Evolutionary conservation across 2,329 filamentous ascomycete genomes (phyloP).

Genomic region (Didymella segeticola): DNA sequence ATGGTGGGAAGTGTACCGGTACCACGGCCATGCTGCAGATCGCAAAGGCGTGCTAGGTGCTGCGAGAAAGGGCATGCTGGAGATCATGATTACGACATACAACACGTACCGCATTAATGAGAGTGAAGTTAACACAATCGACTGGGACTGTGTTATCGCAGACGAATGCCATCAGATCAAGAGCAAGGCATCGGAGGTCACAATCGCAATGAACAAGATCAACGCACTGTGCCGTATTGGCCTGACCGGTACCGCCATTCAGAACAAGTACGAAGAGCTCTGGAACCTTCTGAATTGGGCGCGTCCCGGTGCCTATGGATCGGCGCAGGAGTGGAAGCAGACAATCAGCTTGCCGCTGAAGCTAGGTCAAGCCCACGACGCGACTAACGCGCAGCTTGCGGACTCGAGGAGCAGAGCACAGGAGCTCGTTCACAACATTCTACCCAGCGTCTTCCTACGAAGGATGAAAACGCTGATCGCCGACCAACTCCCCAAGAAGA

Average conservation of each 20-base stretch:
- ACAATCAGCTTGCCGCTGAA: slow-evolving; percentile 81
- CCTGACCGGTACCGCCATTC: slow-evolving; percentile 92
- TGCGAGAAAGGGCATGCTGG: slow-evolving; percentile 76
- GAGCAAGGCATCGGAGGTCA: slow-evolving; percentile 76
- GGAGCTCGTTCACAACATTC: slow-evolving; percentile 82
- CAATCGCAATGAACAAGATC: slow-evolving; percentile 85
- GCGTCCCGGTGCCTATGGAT: slow-evolving; percentile 76
- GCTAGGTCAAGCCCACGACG: slow-evolving; percentile 90
- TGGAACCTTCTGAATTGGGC: slow-evolving; percentile 98
- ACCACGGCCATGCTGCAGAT: slow-evolving; percentile 69
- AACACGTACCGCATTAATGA: slow-evolving; percentile 82
- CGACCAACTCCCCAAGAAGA: slow-evolving; percentile 92
- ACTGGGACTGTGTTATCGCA: slow-evolving; percentile 93
- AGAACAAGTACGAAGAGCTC: slow-evolving; percentile 96
- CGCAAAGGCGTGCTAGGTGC: slow-evolving; percentile 75
- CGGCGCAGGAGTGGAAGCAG: slow-evolving; percentile 76
- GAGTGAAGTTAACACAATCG: slow-evolving; percentile 78
- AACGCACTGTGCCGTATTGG: slow-evolving; percentile 93
- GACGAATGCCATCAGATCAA: slow-evolving; percentile 95
- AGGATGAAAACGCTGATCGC: slow-evolving; percentile 93
- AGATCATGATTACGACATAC: slow-evolving; percentile 96
- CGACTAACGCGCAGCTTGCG: slow-evolving; percentile 81
- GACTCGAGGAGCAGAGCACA: slow-evolving; percentile 81
- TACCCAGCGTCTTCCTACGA: slow-evolving; percentile 88
- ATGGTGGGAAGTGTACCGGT: slow-evolving; percentile 89